These are phyloP conservation scores for Themeda triandra DNA, from an alignment of 176 grass and related monocot species.

Conservation along the genomic window DNA sequence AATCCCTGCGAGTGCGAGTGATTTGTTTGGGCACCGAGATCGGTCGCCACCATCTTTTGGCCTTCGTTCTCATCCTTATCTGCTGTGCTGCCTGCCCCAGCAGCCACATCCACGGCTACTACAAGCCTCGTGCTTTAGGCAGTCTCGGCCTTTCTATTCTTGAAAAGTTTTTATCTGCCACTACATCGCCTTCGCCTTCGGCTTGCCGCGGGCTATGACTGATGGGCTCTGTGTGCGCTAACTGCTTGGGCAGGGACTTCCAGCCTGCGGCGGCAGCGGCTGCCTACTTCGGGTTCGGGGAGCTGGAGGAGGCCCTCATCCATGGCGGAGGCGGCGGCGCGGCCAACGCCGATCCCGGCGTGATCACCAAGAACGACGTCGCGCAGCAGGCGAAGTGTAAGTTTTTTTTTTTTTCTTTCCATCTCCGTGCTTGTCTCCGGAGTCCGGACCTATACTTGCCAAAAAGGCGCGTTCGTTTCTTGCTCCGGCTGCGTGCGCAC, in stretches of 20 bases:
- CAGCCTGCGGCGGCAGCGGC: conserved; percentile 50
- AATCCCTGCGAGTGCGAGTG: conserved; percentile 32
- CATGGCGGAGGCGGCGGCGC: conserved; percentile 42
- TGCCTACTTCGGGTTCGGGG: conserved; percentile 69
- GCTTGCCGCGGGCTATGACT: conserved; percentile 6
- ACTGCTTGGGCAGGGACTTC: conserved; percentile 70
- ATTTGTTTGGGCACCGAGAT: conserved; percentile 37
- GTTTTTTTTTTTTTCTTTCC: not conserved
- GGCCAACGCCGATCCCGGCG: conserved; percentile 17
- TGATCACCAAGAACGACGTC: conserved; percentile 45
- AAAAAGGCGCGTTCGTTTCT: conserved; percentile 36
- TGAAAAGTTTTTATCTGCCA: conserved; percentile 43
- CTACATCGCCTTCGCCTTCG: not conserved
- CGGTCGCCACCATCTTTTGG: conserved; percentile 20
- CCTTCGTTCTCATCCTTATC: conserved; percentile 60
- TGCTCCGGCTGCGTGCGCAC: not conserved
- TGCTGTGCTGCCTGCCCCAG: conserved; percentile 7
- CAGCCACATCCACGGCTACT: not conserved
- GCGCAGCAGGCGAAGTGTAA: conserved; percentile 56
- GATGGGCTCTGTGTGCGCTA: conserved; percentile 45
- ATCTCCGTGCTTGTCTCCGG: not conserved
- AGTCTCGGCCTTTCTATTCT: conserved; percentile 49
- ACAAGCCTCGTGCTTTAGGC: conserved; percentile 13
- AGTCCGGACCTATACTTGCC: conserved; percentile 25
- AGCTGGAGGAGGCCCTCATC: conserved; percentile 88